Evolutionary conservation across 2,329 filamentous ascomycete genomes (phyloP), one percentile per base, ranked within the genome.

Genomic region (Pleoardoris graminearum): DNA sequence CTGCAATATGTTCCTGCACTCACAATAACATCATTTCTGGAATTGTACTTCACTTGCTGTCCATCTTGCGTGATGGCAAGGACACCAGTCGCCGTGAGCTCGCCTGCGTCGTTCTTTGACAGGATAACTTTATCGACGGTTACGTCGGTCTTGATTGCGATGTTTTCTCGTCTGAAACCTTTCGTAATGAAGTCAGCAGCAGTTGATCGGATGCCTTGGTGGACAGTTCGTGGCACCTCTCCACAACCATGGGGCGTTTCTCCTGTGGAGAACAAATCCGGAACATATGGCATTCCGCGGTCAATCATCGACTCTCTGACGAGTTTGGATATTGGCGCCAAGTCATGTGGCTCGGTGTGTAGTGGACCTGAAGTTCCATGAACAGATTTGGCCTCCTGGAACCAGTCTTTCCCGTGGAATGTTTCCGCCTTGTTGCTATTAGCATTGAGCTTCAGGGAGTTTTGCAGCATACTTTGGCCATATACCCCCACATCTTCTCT

Each of bases 391-490:
- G 78, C 73, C 2, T 77, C 77, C 29, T 82, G 65, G 66, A 84
- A 83, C 82, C 82, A 85, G 23, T 78, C 70, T 61, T 85, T 85
- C 17, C 69, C 62, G 50, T 85, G 79, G 59, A 85, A 86, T 2
- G 78, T 82, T 57, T 86, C 83, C 35, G 80, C 77, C 67, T 68
- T 14, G 44, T 70, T 75, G n/a, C n/a, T n/a, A n/a, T n/a, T n/a
- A n/a, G n/a, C n/a, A n/a, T n/a, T n/a, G n/a, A n/a, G n/a, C n/a
- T n/a, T n/a, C n/a, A n/a, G n/a, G n/a, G n/a, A n/a, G n/a, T n/a
- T n/a, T n/a, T n/a, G n/a, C n/a, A n/a, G n/a, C n/a, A n/a, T n/a
- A n/a, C n/a, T n/a, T n/a, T n/a, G n/a, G n/a, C n/a, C 77, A 85
- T 85, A 48, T 80, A 82, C 11, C 67, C 70, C 54, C 82, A 85